Percentiles rank a stretch among this genome's conserved stretches.
Evolutionary conservation across 352 stramenopile genomes (phyloP).

Genomic region (Globisporangium perplexum): DNA sequence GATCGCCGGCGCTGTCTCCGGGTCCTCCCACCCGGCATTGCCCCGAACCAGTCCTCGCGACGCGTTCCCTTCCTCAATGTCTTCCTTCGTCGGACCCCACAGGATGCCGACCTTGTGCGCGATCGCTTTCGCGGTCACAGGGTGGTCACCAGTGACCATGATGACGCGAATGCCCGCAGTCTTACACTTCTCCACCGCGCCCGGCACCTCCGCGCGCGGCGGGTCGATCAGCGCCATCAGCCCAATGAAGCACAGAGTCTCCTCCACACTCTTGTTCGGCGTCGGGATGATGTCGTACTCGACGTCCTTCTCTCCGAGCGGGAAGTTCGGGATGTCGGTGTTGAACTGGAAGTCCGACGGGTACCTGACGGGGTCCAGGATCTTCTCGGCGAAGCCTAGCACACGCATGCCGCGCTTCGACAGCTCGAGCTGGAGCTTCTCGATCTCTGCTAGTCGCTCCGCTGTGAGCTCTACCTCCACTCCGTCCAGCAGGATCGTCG

Average conservation of each 20-base stretch:
- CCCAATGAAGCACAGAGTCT: constrained; percentile 89
- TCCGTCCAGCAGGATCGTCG: constrained; percentile 61
- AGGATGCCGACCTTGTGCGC: constrained; percentile 92
- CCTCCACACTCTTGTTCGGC: constrained; percentile 58
- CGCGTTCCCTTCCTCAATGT: constrained; percentile 77
- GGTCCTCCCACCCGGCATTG: constrained; percentile 69
- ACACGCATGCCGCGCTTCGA: constrained; percentile 65
- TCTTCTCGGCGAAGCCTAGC: constrained; percentile 50
- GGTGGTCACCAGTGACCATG: constrained; percentile 94
- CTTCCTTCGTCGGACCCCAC: constrained; percentile 80
- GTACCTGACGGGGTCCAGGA: constrained; percentile 39
- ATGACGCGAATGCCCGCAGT: constrained; percentile 91
- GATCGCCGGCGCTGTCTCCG: constrained; percentile 68
- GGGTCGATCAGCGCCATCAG: constrained; percentile 96
- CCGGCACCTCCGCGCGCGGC: constrained; percentile 84
- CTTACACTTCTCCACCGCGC: constrained; percentile 90
- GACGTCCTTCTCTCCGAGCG: constrained; percentile 31
- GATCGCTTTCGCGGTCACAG: constrained; percentile 92
- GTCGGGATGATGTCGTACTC: constrained; percentile 43
- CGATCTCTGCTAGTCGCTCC: constrained; percentile 75
- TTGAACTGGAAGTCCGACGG: constrained; percentile 54
- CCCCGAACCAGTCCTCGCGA: constrained; percentile 45
- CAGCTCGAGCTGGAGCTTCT: constrained; percentile 38
- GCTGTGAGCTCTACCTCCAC: constrained; percentile 64
- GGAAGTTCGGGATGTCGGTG: constrained; percentile 37